These are phyloP conservation scores for Galeopsis tetrahit DNA, from an alignment of 257 asterid species.

Conservation along the genomic window DNA sequence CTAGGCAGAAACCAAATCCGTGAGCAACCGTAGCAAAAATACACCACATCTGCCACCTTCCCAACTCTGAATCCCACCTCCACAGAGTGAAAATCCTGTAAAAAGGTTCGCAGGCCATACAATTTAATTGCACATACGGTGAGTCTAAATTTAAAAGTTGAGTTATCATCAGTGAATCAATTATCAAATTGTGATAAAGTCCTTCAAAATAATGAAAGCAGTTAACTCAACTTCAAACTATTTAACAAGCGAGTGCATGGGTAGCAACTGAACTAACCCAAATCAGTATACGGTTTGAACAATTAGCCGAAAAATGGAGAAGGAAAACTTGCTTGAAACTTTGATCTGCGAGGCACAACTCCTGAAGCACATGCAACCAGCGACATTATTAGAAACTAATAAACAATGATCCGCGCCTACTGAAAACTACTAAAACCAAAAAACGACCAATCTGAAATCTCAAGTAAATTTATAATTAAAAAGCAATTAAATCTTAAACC, in stretches of 20 bases:
- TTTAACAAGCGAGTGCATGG: neutral
- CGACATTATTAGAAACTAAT: constrained; percentile 24
- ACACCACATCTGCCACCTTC: constrained; percentile 46
- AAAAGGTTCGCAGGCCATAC: constrained; percentile 19
- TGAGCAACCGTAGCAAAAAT: constrained; percentile 49
- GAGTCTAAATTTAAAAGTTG: constrained; percentile 1
- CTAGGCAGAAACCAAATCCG: constrained; percentile 57
- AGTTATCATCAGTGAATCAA: constrained; percentile 21
- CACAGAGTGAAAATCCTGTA: constrained; percentile 47
- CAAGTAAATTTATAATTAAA: constrained; percentile 16
- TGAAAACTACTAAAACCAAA: constrained; percentile 14
- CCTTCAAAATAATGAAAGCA: constrained; percentile 3
- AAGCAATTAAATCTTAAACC: constrained; percentile 28
- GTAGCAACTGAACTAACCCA: constrained; percentile 6
- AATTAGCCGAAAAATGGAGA: neutral
- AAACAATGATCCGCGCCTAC: constrained; percentile 27
- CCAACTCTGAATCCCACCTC: constrained; percentile 35
- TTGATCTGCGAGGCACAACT: constrained; percentile 33
- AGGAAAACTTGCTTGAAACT: constrained; percentile 13
- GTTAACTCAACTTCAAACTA: constrained; percentile 20
- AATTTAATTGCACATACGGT: constrained; percentile 16
- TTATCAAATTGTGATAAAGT: neutral
- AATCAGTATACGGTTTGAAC: constrained; percentile 25
- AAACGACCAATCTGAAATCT: constrained; percentile 21
- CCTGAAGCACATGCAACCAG: constrained; percentile 38